Conservation (phyloP, 1,284 basidiomycete genomes). For the Ceratobasidium sp. region DNA sequence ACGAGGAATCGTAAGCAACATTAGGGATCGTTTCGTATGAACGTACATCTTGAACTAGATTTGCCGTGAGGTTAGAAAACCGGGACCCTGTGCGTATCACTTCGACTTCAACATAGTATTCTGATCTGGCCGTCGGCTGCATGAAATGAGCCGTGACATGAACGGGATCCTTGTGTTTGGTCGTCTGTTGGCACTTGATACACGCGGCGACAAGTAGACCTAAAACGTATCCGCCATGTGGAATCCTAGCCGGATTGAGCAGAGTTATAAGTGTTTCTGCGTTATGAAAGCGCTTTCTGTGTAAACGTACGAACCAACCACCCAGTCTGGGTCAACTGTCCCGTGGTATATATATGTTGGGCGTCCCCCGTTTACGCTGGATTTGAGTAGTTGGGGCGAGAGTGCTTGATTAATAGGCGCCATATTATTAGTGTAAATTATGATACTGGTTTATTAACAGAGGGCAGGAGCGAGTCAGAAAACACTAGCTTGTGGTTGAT, state of each 20-base stretch:
- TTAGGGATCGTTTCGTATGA: neutral
- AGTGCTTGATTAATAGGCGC: slow-evolving; percentile 36
- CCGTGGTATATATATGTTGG: slow-evolving; percentile 33
- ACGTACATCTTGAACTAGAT: slow-evolving; percentile 68
- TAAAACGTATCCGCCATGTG: slow-evolving; percentile 66
- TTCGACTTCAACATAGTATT: slow-evolving; percentile 64
- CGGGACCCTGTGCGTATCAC: slow-evolving; percentile 63
- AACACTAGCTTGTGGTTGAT: no score
- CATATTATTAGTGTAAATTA: neutral
- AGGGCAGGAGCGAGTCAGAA: no score
- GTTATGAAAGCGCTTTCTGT: neutral
- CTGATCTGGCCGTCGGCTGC: slow-evolving; percentile 58
- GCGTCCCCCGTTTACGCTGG: slow-evolving; percentile 4
- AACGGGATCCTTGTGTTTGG: slow-evolving; percentile 66
- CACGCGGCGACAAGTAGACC: slow-evolving; percentile 68
- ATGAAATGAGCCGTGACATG: slow-evolving; percentile 72
- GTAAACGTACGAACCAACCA: slow-evolving; percentile 41
- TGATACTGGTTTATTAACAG: no score
- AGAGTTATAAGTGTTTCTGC: neutral
- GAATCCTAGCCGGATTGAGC: neutral
- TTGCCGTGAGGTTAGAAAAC: slow-evolving; percentile 68
- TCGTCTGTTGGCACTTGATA: slow-evolving; percentile 63
- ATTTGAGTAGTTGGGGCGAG: slow-evolving; percentile 18
- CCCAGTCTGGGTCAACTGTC: slow-evolving; percentile 24
- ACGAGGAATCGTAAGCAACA: slow-evolving; percentile 11